These are phyloP conservation scores for Pouteria glomerata DNA, from an alignment of 148 eudicot species.

Conservation along the genomic window DNA sequence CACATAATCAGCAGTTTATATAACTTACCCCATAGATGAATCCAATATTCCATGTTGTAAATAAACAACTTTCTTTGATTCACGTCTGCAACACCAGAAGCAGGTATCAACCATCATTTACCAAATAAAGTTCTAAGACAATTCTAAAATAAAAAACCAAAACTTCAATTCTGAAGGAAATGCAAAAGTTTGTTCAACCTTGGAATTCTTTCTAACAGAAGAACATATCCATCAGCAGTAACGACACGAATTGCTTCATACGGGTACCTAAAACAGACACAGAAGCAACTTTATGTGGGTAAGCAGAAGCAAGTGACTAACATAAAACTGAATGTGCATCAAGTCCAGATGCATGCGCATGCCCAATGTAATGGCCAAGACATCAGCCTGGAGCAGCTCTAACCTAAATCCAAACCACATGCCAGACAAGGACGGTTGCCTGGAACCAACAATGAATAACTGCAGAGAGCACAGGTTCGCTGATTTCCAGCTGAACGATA, in stretches of 20 bases:
- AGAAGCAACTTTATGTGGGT: background rate
- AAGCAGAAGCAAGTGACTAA: background rate
- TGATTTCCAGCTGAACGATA: background rate
- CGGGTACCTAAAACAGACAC: conserved; percentile 56
- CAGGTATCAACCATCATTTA: conserved; percentile 6
- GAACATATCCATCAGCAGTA: conserved; percentile 90
- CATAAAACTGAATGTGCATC: background rate
- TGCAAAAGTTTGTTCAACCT: conserved; percentile 37
- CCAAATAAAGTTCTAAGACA: background rate
- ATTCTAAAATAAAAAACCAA: background rate
- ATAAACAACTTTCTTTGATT: conserved; percentile 85
- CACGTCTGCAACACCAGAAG: conserved; percentile 53
- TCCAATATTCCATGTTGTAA: conserved; percentile 95
- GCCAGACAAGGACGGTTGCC: background rate
- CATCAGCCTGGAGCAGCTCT: background rate
- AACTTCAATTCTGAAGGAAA: conserved; percentile 2
- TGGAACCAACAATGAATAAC: background rate
- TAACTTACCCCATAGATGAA: conserved; percentile 94
- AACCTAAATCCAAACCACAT: conserved; percentile 6
- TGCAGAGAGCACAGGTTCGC: background rate
- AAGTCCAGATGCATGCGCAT: background rate
- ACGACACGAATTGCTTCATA: conserved; percentile 94
- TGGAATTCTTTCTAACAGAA: conserved; percentile 90
- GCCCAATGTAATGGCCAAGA: background rate
- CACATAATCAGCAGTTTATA: background rate